Conservation (phyloP, 345 rosid species). For the Kandelia obovata region DNA sequence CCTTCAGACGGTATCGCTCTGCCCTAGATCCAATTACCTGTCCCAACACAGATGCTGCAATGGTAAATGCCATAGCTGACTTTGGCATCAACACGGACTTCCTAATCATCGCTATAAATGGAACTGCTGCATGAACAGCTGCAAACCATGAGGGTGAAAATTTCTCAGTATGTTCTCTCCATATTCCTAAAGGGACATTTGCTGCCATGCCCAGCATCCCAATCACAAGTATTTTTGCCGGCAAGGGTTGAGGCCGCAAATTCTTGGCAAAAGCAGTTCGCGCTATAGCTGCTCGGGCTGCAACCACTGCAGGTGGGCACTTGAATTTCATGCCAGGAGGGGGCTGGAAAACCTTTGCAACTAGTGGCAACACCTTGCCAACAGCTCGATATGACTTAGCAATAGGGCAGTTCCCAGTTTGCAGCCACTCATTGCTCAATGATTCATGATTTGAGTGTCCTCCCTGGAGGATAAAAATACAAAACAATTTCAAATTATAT, state of each 20-base stretch:
- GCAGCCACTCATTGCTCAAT: constrained; percentile 78
- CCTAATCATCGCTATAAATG: constrained; percentile 87
- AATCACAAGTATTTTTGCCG: constrained; percentile 70
- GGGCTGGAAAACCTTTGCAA: constrained; percentile 72
- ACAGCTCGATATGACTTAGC: constrained; percentile 91
- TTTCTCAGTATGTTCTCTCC: constrained; percentile 93
- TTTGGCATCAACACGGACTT: constrained; percentile 92
- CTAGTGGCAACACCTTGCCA: constrained; percentile 69
- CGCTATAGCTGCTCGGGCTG: constrained; percentile 89
- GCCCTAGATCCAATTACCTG: constrained; percentile 98
- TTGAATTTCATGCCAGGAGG: constrained; percentile 64
- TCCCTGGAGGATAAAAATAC: constrained; percentile 42
- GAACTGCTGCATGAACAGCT: constrained; percentile 95
- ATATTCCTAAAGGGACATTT: constrained; percentile 83
- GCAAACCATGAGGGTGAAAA: constrained; percentile 82
- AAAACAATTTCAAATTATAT: not conserved
- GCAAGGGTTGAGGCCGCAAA: constrained; percentile 90
- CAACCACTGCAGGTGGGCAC: constrained; percentile 80
- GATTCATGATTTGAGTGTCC: constrained; percentile 64
- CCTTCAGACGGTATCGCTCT: constrained; percentile 70
- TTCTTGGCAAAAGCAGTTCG: constrained; percentile 84
- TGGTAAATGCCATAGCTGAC: constrained; percentile 88
- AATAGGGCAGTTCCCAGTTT: constrained; percentile 85
- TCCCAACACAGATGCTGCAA: constrained; percentile 81
- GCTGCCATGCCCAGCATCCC: constrained; percentile 95